These are phyloP conservation scores for Solanum hybrid DNA, from an alignment of 305 asterid genomes.

Conservation along the genomic window DNA sequence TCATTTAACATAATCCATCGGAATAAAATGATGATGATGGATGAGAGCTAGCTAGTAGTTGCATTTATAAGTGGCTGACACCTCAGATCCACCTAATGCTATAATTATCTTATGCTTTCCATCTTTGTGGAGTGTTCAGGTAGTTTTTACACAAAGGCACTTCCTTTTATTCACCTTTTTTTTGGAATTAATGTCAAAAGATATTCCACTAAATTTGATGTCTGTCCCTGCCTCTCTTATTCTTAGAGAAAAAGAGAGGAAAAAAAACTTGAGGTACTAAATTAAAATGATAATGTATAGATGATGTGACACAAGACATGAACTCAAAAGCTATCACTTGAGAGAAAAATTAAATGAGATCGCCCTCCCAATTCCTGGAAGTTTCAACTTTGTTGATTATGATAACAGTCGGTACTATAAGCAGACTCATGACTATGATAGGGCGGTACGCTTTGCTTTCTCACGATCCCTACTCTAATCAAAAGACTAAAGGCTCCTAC, in stretches of 20 bases:
- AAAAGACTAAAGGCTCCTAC: background rate
- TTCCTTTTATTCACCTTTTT: conserved; percentile 3
- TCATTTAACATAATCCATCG: background rate
- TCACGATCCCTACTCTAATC: too few species aligned
- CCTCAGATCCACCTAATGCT: conserved; percentile 33
- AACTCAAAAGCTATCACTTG: background rate
- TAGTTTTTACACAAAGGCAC: conserved; percentile 4
- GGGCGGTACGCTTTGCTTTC: background rate
- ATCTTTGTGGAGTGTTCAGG: conserved; percentile 15
- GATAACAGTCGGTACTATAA: background rate
- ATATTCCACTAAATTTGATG: conserved; percentile 24
- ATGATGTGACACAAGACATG: background rate
- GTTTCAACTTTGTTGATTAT: background rate
- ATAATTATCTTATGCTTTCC: conserved; percentile 9
- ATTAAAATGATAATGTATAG: background rate
- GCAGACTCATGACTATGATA: background rate
- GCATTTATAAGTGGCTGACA: conserved; percentile 35
- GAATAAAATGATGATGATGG: background rate
- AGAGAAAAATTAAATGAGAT: background rate
- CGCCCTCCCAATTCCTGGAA: background rate
- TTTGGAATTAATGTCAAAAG: conserved; percentile 12
- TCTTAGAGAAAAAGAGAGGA: background rate
- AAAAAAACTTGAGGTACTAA: background rate
- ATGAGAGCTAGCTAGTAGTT: conserved; percentile 7
- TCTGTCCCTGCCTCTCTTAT: background rate